Evolutionary conservation across 2,329 filamentous ascomycete genomes (phyloP), one percentile per base, ranked within the genome.

Genomic region (Phaeosphaeriaceae sp.): DNA sequence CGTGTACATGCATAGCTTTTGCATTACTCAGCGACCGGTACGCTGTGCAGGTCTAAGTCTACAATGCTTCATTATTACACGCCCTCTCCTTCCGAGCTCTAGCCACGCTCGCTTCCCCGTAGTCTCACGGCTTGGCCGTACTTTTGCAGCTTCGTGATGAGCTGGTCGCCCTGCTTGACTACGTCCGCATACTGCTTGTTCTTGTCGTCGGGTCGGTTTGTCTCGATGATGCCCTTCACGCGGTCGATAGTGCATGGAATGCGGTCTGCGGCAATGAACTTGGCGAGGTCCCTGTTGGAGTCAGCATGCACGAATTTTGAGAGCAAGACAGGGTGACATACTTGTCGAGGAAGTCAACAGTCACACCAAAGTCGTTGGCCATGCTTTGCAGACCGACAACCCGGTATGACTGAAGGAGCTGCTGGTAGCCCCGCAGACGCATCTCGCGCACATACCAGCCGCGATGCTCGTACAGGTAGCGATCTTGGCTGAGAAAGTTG

Each of bases 141-240:
- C 85, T 99, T 99, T 82, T 99, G 95, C 69, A 99, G 84, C 85
- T 99, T 99, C 57, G 95, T 99, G 77, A 99, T 98, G 63, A 99
- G 85, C 80, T 96, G 91, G 79, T 99, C 95, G 31, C 95, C 95
- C 78, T 98, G 95, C 82, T 95, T 95, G 61, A 99, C 93, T 40
- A 98, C 93, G 71, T 99, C 95, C 71, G 93, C 91, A 81, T 99
- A 99, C 82, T 99, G 95, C 86, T 97, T 97, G 85, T 98, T 98
- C 89, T 99, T 99, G 83, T 97, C 93, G 77, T 98, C 95, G 9
- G 94, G 93, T 54, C 95, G 87, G 82, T 97, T 97, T 46, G 95
- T 99, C 85, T 98, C 95, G 72, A 99, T 98, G 69, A 98, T 91
- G 67, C 94, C 95, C 58, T 93, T 92, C 65, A 99, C 95, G 54